Conservation (phyloP, 495 filamentous ascomycete species). For the Hypoxylon fragiforme region DNA sequence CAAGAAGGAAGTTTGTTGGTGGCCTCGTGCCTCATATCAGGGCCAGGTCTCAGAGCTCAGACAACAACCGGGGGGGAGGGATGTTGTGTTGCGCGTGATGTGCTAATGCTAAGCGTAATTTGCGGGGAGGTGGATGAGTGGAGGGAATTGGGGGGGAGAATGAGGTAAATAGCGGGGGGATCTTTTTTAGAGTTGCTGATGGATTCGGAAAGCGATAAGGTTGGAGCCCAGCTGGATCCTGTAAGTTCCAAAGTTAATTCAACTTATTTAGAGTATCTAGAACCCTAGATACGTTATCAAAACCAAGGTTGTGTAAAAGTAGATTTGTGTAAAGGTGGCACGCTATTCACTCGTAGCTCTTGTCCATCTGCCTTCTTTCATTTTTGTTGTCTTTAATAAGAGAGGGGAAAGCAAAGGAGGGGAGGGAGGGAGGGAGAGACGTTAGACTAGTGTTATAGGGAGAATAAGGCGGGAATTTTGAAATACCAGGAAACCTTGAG, state of each 20-base stretch:
- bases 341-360: neutral
- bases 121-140: constrained; percentile 17
- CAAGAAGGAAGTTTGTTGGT: neutral
- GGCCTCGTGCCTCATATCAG: constrained; percentile 20
- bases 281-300: constrained; percentile 19
- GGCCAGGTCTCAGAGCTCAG: constrained; percentile 1
- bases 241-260: constrained; percentile 13
- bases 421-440: neutral
- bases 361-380: neutral
- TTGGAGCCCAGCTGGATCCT: constrained; percentile 4
- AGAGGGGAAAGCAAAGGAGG: constrained; percentile 1
- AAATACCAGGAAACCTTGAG: neutral
- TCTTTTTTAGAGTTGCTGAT: neutral
- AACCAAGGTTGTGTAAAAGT: constrained; percentile 8
- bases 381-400: constrained; percentile 9
- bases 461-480: neutral
- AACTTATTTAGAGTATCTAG: constrained; percentile 8
- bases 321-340: neutral
- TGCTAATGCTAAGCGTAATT: constrained; percentile 16
- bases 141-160: neutral
- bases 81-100: neutral
- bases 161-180: constrained; percentile 10
- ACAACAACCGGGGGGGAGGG: neutral
- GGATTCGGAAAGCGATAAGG: constrained; percentile 11
- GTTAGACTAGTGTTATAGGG: neutral